Evolutionary conservation across 495 filamentous ascomycete genomes (phyloP).

Genomic region (Talaromyces ruber): DNA sequence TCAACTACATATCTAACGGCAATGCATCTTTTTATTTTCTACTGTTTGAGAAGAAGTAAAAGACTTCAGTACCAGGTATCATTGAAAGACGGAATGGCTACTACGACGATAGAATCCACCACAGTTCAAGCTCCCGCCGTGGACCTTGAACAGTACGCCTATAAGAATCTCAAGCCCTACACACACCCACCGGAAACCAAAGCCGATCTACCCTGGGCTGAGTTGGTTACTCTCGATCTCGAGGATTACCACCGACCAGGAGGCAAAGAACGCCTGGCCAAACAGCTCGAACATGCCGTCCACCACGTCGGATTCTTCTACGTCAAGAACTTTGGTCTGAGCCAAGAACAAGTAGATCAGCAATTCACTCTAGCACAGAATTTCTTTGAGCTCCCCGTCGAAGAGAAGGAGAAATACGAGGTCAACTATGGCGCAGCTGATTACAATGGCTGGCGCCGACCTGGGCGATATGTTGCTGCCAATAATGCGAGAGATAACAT

Average conservation of each 20-base stretch:
- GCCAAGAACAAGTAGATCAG: conserved; percentile 44
- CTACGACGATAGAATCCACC: background rate
- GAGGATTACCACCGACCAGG: conserved; percentile 37
- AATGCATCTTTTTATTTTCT: background rate
- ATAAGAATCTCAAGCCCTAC: background rate
- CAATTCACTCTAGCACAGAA: conserved; percentile 49
- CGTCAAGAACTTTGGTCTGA: conserved; percentile 45
- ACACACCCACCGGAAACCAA: conserved; percentile 3
- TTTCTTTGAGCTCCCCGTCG: conserved; percentile 44
- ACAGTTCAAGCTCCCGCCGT: background rate
- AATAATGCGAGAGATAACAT: conserved; percentile 31
- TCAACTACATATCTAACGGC: background rate
- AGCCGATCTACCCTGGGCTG: conserved; percentile 29
- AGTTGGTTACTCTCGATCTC: conserved; percentile 43
- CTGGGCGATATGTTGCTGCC: conserved; percentile 18
- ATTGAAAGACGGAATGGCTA: background rate
- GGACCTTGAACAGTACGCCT: conserved; percentile 1
- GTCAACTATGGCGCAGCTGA: conserved; percentile 36
- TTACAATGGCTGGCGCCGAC: conserved; percentile 30
- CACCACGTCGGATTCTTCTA: conserved; percentile 48
- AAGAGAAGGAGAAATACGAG: conserved; percentile 46
- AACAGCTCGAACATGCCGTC: conserved; percentile 42
- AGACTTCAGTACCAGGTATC: background rate
- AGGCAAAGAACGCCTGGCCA: conserved; percentile 42
- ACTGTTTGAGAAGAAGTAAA: background rate